phyloP scores from a whole-genome alignment of 176 grass and related monocot genomes.

The bread wheat (Triticum aestivum) region IWGSC_CS_RefSeq_v2.1 NC_057800.1:53868869-53869368 shows the following conservation, averaged over 20 bases:
- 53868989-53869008: not conserved
- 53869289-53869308: not conserved
- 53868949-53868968: not conserved
- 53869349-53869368: conserved; percentile 64
- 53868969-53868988: not conserved
- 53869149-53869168: not conserved
- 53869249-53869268: conserved; percentile 20
- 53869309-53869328: conserved; percentile 14
- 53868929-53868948: not conserved
- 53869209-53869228: conserved; percentile 26
- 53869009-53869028: conserved; percentile 29
- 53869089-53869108: conserved; percentile 41
- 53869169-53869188: not conserved
- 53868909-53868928: conserved; percentile 6
- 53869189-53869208: not conserved
- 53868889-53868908: not conserved
- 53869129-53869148: not conserved
- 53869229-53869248: conserved; percentile 12
- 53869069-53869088: conserved; percentile 43
- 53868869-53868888: not conserved
- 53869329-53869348: conserved; percentile 39
- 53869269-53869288: conserved; percentile 7
- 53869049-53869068: conserved; percentile 51
- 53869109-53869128: not conserved
- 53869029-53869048: conserved; percentile 48